phyloP scores from a whole-genome alignment of 495 filamentous ascomycete genomes.

The Penicillium samsonianum region DNA sequence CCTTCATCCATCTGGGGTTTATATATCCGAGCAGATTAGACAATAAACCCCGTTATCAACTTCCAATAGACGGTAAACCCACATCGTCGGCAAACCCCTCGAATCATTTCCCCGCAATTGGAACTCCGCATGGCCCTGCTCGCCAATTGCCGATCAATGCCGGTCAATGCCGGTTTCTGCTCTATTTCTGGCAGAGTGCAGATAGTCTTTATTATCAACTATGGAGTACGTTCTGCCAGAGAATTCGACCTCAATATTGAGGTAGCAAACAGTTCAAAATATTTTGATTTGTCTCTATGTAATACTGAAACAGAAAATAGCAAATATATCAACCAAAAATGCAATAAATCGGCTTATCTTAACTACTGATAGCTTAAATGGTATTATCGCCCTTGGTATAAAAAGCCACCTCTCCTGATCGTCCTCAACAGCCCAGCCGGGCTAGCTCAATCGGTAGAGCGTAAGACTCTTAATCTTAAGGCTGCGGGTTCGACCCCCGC shows the following conservation, averaged over 20 bases:
- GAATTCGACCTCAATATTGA: too few relatives aligned
- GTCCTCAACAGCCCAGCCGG: slow-evolving; percentile 38
- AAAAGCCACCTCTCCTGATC: background rate
- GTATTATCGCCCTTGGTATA: background rate
- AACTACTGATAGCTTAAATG: too few relatives aligned
- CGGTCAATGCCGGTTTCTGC: background rate
- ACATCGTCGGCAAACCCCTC: slow-evolving; percentile 3
- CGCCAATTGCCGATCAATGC: slow-evolving; percentile 1
- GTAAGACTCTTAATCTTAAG: slow-evolving; percentile 82
- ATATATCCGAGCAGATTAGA: background rate
- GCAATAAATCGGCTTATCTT: too few relatives aligned
- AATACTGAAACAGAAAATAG: too few relatives aligned
- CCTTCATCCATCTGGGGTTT: background rate
- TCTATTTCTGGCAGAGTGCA: too few relatives aligned
- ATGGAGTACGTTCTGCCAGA: too few relatives aligned
- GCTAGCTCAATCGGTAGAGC: slow-evolving; percentile 85
- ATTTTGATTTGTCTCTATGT: too few relatives aligned
- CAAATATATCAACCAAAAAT: too few relatives aligned
- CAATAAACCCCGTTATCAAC: background rate
- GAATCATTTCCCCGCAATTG: slow-evolving; percentile 4
- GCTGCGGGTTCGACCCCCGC: slow-evolving; percentile 64
- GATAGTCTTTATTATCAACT: too few relatives aligned
- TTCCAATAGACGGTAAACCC: background rate
- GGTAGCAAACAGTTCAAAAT: too few relatives aligned
- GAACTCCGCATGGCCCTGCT: background rate